Percentiles rank a stretch among this genome's conserved stretches.
Evolutionary conservation across 2,329 filamentous ascomycete genomes (phyloP).

Genomic region (Raffaelea deltoideospora): DNA sequence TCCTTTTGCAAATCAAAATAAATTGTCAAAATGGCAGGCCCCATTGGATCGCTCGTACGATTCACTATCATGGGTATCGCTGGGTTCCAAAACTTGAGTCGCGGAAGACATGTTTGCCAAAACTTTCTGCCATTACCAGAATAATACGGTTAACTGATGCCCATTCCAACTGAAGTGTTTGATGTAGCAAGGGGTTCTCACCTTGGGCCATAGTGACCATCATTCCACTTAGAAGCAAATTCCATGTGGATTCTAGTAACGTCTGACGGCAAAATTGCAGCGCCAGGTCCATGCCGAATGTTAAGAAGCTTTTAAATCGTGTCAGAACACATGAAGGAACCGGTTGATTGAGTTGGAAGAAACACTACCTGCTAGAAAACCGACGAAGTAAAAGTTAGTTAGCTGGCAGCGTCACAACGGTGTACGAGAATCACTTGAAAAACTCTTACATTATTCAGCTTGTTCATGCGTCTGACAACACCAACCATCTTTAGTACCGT

Average conservation of each 20-base stretch:
- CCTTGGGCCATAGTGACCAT: conserved; percentile 61
- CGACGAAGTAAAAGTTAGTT: too few relatives aligned
- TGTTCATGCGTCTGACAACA: conserved; percentile 55
- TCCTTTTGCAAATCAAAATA: conserved; percentile 33
- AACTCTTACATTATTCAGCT: conserved; percentile 52
- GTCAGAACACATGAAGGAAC: not conserved
- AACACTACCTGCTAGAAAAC: too few relatives aligned
- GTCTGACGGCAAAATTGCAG: conserved; percentile 62
- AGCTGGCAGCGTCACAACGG: too few relatives aligned
- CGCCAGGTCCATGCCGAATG: conserved; percentile 69
- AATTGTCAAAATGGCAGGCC: conserved; percentile 47
- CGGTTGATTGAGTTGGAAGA: not conserved
- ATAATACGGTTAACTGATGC: not conserved
- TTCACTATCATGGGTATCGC: conserved; percentile 68
- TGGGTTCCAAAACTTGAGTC: conserved; percentile 92
- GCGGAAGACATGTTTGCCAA: conserved; percentile 68
- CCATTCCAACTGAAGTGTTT: not conserved
- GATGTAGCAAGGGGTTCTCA: conserved; percentile 18
- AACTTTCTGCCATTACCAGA: conserved; percentile 59
- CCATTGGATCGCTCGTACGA: conserved; percentile 42
- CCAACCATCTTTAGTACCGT: conserved; percentile 19
- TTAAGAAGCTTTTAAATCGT: conserved; percentile 44
- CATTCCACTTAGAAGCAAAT: conserved; percentile 45
- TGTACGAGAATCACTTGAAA: not conserved
- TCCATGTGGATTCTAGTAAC: conserved; percentile 63